Conservation (phyloP, 805 yeast genomes). For the Kazachstania africana region DNA sequence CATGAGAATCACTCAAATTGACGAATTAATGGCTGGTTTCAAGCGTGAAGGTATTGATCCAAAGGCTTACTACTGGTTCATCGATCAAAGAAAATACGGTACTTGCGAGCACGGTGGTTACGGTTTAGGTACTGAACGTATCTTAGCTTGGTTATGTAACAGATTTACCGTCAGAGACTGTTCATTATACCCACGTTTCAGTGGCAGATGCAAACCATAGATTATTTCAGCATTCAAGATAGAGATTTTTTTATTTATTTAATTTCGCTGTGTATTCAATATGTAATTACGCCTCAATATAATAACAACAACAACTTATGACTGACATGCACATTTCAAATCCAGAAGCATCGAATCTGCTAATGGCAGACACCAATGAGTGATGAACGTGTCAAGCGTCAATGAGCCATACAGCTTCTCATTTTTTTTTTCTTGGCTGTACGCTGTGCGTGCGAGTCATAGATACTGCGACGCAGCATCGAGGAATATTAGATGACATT, state of each 20-base stretch:
- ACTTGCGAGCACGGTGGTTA: constrained; percentile 98
- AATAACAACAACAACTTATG: no score
- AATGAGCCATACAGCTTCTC: no score
- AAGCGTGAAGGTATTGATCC: constrained; percentile 83
- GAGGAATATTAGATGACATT: no score
- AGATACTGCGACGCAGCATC: no score
- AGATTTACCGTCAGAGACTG: constrained; percentile 98
- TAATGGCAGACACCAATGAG: no score
- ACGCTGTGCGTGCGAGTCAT: no score
- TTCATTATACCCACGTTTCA: constrained; percentile 91
- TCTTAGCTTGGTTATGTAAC: constrained; percentile 95
- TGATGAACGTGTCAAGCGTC: no score
- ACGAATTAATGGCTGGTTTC: constrained; percentile 82
- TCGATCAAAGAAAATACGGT: constrained; percentile 93
- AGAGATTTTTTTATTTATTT: background rate
- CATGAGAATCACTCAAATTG: constrained; percentile 81
- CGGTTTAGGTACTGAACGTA: constrained; percentile 96
- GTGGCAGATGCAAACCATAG: constrained; percentile 95
- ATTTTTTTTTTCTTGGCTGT: no score
- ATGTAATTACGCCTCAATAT: no score
- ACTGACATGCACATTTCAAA: no score
- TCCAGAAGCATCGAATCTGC: no score
- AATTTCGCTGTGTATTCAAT: background rate
- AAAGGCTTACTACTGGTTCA: constrained; percentile 87
- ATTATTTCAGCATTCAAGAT: background rate